phyloP scores from a whole-genome alignment of 371 early-diverging fungal species.

The Mortierella sp. region DNA sequence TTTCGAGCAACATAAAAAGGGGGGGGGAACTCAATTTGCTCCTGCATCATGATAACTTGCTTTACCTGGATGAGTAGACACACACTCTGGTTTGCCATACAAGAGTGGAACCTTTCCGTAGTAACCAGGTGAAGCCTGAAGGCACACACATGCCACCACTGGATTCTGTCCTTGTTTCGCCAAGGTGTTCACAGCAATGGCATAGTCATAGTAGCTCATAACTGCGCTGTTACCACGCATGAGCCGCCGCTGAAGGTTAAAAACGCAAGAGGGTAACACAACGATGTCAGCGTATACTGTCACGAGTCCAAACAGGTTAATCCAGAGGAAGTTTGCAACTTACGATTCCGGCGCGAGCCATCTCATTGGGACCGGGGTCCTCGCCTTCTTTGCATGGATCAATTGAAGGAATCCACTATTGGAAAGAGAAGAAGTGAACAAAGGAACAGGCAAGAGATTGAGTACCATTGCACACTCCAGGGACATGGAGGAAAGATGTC shows the following conservation, averaged over 20 bases:
- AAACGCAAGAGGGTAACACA: neutral
- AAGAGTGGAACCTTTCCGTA: constrained; percentile 24
- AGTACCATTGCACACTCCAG: neutral
- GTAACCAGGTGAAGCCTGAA: constrained; percentile 21
- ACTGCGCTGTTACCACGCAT: constrained; percentile 22
- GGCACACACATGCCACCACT: constrained; percentile 24
- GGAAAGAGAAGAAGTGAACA: neutral
- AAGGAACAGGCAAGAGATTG: neutral
- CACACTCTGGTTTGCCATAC: constrained; percentile 32
- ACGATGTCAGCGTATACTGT: too few relatives aligned
- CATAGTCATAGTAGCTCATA: constrained; percentile 34
- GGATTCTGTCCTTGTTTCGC: constrained; percentile 37
- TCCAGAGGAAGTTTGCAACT: neutral
- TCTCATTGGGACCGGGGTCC: constrained; percentile 6
- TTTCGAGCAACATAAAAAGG: neutral
- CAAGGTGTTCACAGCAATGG: constrained; percentile 34
- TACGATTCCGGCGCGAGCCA: constrained; percentile 8
- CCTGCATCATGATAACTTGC: neutral
- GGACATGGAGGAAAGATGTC: too few relatives aligned
- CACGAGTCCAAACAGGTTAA: too few relatives aligned
- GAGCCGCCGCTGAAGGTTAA: constrained; percentile 16
- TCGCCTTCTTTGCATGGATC: constrained; percentile 7
- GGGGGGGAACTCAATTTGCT: too few relatives aligned
- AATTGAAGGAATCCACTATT: constrained; percentile 11
- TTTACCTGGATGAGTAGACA: constrained; percentile 33